Conservation (phyloP, 768 basidiomycete genomes). For the Suillus alpinus region DNA sequence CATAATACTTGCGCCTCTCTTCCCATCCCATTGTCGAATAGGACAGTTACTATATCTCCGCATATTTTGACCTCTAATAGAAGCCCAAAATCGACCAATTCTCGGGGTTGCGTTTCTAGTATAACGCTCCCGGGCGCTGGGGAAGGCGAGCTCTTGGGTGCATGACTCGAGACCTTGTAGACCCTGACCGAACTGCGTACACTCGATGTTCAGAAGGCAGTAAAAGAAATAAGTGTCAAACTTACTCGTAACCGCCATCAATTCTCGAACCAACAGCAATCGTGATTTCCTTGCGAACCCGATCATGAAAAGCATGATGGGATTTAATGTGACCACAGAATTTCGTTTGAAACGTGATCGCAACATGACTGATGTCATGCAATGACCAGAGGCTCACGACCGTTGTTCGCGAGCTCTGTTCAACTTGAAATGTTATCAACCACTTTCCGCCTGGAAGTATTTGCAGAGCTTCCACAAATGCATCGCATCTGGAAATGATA, state of each 20-base stretch:
- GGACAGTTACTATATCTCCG: slow-evolving; percentile 18
- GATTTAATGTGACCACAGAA: slow-evolving; percentile 33
- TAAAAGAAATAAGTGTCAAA: not conserved
- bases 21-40: slow-evolving; percentile 6
- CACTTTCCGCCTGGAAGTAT: slow-evolving; percentile 47
- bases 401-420: slow-evolving; percentile 30
- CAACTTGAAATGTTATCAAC: slow-evolving; percentile 45
- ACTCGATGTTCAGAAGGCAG: not conserved
- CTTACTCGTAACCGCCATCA: slow-evolving; percentile 17
- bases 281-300: slow-evolving; percentile 15
- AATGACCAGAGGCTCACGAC: slow-evolving; percentile 45
- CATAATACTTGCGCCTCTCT: not conserved
- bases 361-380: slow-evolving; percentile 22
- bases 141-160: slow-evolving; percentile 6
- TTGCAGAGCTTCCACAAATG: slow-evolving; percentile 41
- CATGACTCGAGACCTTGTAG: slow-evolving; percentile 15
- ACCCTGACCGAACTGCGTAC: slow-evolving; percentile 22
- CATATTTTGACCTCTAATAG: slow-evolving; percentile 22
- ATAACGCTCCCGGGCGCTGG: slow-evolving; percentile 4
- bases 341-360: slow-evolving; percentile 29
- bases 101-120: slow-evolving; percentile 18
- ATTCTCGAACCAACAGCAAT: slow-evolving; percentile 20
- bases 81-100: slow-evolving; percentile 14
- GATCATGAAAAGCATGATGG: slow-evolving; percentile 31
- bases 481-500: too few species aligned